These are phyloP conservation scores for Elaeis oleifera DNA, from an alignment of 202 grass and related monocot genomes.

Conservation along the genomic window DNA sequence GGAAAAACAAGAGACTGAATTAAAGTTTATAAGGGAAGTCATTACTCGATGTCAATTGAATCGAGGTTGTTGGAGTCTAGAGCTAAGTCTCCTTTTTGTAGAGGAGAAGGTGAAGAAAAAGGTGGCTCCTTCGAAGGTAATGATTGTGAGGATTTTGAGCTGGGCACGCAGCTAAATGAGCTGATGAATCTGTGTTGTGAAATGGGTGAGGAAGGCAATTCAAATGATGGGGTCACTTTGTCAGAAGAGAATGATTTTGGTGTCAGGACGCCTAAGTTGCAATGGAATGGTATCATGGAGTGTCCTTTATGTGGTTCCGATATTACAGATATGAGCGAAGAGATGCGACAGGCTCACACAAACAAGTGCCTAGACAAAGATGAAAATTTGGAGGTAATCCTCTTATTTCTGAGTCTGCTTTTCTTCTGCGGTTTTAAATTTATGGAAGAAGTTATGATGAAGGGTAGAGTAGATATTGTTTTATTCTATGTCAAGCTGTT, in stretches of 20 bases:
- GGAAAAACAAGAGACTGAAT: slow-evolving; percentile 10
- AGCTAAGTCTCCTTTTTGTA: slow-evolving; percentile 4
- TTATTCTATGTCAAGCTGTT: no score
- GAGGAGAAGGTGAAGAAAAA: neutral
- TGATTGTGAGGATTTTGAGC: slow-evolving; percentile 51
- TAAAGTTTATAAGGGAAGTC: slow-evolving; percentile 6
- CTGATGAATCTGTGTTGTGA: slow-evolving; percentile 71
- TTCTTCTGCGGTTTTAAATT: no score
- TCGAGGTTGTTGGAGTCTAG: slow-evolving; percentile 26
- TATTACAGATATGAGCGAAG: slow-evolving; percentile 57
- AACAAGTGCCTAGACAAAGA: slow-evolving; percentile 74
- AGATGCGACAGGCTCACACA: slow-evolving; percentile 45
- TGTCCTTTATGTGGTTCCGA: slow-evolving; percentile 78
- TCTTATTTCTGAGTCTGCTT: neutral
- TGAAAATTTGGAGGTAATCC: slow-evolving; percentile 40
- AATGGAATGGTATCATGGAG: slow-evolving; percentile 28
- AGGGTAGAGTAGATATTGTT: no score
- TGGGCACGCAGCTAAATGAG: slow-evolving; percentile 72
- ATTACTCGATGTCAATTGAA: slow-evolving; percentile 26
- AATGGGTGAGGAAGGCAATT: slow-evolving; percentile 25
- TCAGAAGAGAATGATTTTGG: slow-evolving; percentile 14
- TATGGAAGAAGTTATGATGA: no score
- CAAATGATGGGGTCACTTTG: slow-evolving; percentile 1
- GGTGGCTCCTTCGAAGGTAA: slow-evolving; percentile 12
- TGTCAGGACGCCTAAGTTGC: slow-evolving; percentile 6